Conservation (phyloP, 2,329 filamentous ascomycete genomes). For the Orbilia ellipsospora region DNA sequence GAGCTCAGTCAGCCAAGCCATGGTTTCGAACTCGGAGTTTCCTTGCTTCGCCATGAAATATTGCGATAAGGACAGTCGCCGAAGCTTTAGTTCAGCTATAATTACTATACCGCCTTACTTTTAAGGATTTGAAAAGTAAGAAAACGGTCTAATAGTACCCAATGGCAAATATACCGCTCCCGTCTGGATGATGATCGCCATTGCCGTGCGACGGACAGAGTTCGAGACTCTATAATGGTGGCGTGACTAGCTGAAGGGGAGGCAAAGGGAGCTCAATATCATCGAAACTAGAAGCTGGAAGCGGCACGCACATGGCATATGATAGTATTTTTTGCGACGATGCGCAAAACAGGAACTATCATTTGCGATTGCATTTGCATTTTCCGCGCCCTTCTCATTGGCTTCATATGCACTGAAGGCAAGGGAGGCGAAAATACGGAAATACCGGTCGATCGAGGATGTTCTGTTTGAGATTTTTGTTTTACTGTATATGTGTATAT, state of each 20-base stretch:
- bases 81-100: constrained; percentile 21
- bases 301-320: constrained; percentile 16
- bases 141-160: constrained; percentile 27
- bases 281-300: constrained; percentile 31
- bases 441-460: constrained; percentile 34
- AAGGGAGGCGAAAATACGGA: constrained; percentile 33
- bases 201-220: constrained; percentile 35
- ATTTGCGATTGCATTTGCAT: constrained; percentile 30
- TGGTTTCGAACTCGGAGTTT: background rate
- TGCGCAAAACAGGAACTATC: too few relatives aligned
- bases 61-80: constrained; percentile 22
- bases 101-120: constrained; percentile 15
- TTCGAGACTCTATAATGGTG: constrained; percentile 31
- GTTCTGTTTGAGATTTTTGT: too few relatives aligned
- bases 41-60: too few relatives aligned
- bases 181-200: constrained; percentile 22
- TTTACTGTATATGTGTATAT: constrained; percentile 10
- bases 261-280: constrained; percentile 9
- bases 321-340: too few relatives aligned
- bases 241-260: constrained; percentile 24
- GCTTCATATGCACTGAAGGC: constrained; percentile 16
- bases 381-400: constrained; percentile 41
- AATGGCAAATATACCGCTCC: constrained; percentile 54
- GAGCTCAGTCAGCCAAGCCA: constrained; percentile 4
- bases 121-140: too few relatives aligned